Percentiles rank a stretch among this genome's conserved stretches.
Evolutionary conservation across 768 basidiomycete species (phyloP).

Genomic region (Auriscalpium orientale): DNA sequence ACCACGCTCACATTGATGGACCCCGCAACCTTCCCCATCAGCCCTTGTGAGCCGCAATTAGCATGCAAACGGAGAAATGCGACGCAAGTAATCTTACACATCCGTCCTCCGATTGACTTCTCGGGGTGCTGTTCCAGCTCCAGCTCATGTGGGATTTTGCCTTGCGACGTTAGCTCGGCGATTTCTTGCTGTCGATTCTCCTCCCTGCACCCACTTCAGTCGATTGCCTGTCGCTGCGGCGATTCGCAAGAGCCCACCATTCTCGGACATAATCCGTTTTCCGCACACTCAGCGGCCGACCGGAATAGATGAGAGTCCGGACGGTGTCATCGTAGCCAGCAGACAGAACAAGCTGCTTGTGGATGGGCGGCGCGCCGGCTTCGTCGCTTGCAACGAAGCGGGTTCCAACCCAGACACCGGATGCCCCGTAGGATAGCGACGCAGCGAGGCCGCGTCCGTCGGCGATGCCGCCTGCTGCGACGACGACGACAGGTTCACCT

Average conservation of each 20-base stretch:
- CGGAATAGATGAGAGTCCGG: constrained; percentile 68
- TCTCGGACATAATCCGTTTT: constrained; percentile 72
- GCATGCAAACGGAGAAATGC: neutral
- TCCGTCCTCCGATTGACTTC: constrained; percentile 47
- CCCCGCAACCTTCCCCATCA: constrained; percentile 75
- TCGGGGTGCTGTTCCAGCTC: constrained; percentile 67
- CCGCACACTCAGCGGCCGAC: constrained; percentile 75
- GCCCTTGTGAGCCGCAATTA: constrained; percentile 34
- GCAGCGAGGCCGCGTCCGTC: constrained; percentile 79
- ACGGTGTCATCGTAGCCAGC: constrained; percentile 72
- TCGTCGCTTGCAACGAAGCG: constrained; percentile 80
- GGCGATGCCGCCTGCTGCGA: constrained; percentile 80
- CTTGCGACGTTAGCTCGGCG: constrained; percentile 45
- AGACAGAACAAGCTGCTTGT: constrained; percentile 59
- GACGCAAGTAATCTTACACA: constrained; percentile 37
- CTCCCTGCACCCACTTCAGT: constrained; percentile 39
- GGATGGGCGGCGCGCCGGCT: constrained; percentile 68
- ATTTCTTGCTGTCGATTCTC: constrained; percentile 53
- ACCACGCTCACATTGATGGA: constrained; percentile 45
- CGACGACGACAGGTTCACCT: constrained; percentile 65
- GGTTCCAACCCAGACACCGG: constrained; percentile 85
- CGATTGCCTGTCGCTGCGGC: neutral
- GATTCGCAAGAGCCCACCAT: constrained; percentile 39
- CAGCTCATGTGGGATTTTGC: constrained; percentile 68
- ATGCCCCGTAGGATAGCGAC: constrained; percentile 68